phyloP scores from a whole-genome alignment of 2,329 filamentous ascomycete genomes.

The Cladobotryum mycophilum region DNA sequence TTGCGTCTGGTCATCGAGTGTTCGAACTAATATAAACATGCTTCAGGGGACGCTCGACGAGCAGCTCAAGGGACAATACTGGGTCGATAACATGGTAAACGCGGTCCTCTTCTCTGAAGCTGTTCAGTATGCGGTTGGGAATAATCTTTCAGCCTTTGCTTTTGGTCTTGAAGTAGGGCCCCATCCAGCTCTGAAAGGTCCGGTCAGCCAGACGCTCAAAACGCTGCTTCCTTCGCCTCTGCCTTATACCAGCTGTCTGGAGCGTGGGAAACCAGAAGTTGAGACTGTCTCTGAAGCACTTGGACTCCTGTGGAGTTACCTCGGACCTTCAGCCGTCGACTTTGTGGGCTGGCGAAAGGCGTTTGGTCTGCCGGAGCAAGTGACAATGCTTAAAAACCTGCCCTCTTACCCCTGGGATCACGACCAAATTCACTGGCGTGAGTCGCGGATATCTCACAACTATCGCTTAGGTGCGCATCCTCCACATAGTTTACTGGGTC shows the following conservation, averaged over 20 bases:
- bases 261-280: not conserved
- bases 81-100: constrained; percentile 1
- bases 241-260: not conserved
- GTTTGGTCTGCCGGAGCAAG: not conserved
- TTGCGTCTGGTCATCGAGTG: not conserved
- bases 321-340: not conserved
- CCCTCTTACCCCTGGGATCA: constrained; percentile 2
- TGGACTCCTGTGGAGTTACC: not conserved
- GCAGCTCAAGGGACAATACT: not conserved
- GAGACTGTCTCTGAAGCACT: not conserved
- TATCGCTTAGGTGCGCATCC: not conserved
- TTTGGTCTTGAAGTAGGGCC: not conserved
- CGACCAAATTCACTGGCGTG: not conserved
- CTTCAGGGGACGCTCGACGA: not conserved
- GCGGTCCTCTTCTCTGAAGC: not conserved
- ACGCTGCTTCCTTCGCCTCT: not conserved
- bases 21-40: not conserved
- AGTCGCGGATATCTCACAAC: not conserved
- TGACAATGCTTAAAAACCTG: not conserved
- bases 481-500: constrained; percentile 33
- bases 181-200: not conserved
- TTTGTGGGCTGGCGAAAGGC: not conserved
- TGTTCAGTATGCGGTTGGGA: not conserved
- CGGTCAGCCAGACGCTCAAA: not conserved
- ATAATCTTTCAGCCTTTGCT: not conserved